phyloP scores from a whole-genome alignment of 1,284 basidiomycete species.

The Athelia sp. region DNA sequence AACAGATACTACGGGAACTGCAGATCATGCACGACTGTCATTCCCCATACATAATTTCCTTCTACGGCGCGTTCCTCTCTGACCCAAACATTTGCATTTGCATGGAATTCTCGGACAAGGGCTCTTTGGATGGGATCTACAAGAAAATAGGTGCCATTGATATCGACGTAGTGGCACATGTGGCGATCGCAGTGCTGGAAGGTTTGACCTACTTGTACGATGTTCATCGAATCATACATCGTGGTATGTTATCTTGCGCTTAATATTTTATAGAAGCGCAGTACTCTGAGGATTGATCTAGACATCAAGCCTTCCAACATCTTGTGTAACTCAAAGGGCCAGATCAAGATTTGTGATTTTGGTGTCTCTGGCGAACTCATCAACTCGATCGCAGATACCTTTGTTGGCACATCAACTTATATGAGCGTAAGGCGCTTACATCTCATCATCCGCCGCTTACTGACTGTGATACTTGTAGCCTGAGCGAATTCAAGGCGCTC shows the following conservation, averaged over 20 bases:
- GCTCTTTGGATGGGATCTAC: constrained; percentile 89
- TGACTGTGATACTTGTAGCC: constrained; percentile 50
- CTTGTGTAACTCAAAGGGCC: constrained; percentile 84
- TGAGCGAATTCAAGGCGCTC: constrained; percentile 93
- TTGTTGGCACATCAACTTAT: constrained; percentile 97
- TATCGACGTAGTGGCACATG: constrained; percentile 85
- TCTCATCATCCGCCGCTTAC: constrained; percentile 3
- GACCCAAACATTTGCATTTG: constrained; percentile 99
- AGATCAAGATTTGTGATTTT: constrained; percentile 91
- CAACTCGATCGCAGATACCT: constrained; percentile 98
- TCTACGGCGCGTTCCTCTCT: constrained; percentile 92
- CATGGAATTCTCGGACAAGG: constrained; percentile 97
- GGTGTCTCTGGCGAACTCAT: constrained; percentile 98
- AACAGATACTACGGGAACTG: constrained; percentile 95
- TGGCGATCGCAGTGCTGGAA: constrained; percentile 89
- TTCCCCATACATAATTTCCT: constrained; percentile 91
- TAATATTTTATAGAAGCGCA: background rate
- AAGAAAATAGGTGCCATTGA: constrained; percentile 89
- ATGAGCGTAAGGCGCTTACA: constrained; percentile 85
- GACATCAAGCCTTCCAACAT: constrained; percentile 99
- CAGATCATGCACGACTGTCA: constrained; percentile 99
- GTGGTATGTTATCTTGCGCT: constrained; percentile 59
- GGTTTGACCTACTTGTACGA: constrained; percentile 98
- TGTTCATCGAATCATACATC: constrained; percentile 97
- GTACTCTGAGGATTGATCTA: constrained; percentile 27